Percentiles rank a stretch among this genome's conserved stretches.
These are phyloP conservation scores for Tetrastigma voinierianum DNA, from an alignment of 164 flowering plant species.

Conservation along the genomic window DNA sequence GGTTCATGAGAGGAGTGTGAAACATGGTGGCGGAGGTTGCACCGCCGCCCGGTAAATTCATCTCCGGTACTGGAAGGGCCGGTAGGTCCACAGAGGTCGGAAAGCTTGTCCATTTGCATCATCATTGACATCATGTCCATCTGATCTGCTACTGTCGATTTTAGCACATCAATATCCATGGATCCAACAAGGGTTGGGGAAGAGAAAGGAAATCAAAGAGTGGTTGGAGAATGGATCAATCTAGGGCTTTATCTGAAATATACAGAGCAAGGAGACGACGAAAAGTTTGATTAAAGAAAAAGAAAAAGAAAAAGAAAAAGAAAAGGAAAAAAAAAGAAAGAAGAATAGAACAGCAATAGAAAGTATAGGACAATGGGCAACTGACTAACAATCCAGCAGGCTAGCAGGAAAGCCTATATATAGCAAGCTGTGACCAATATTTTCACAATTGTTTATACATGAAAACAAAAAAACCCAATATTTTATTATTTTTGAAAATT, in stretches of 20 bases:
- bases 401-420: conserved; percentile 16
- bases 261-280: no score
- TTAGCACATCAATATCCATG: conserved; percentile 32
- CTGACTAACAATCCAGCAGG: conserved; percentile 8
- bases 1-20: conserved; percentile 13
- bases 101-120: conserved; percentile 58
- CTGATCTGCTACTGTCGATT: conserved; percentile 39
- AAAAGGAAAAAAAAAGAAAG: neutral
- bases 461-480: no score
- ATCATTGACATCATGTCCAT: conserved; percentile 57
- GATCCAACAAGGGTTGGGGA: conserved; percentile 8
- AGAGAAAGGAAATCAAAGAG: neutral
- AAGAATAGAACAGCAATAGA: conserved; percentile 5
- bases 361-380: conserved; percentile 3
- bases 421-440: conserved; percentile 20
- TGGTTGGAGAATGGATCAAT: neutral
- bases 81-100: conserved; percentile 33
- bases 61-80: conserved; percentile 11
- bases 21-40: conserved; percentile 8
- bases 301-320: conserved; percentile 8
- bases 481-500: no score
- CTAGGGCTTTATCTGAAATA: conserved; percentile 5
- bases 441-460: no score
- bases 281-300: no score
- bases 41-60: conserved; percentile 23